Percentiles rank a stretch among this genome's conserved stretches.
Conservation (phyloP, 495 filamentous ascomycete genomes). For the Podospora australis region DNA sequence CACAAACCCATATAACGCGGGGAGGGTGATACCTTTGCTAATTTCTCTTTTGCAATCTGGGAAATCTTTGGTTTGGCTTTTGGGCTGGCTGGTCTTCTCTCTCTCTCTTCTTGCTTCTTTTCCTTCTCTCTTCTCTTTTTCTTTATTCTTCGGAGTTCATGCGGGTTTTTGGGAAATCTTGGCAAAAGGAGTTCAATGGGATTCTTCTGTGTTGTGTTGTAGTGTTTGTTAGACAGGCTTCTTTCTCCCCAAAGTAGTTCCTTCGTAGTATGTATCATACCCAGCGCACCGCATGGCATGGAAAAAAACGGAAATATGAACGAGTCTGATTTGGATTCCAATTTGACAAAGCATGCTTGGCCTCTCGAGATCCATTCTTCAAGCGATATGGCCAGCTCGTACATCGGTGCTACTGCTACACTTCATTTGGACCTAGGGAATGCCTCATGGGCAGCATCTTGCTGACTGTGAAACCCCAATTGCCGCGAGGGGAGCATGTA, state of each 20-base stretch:
- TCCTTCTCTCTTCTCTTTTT: conserved; percentile 11
- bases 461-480: too few species aligned
- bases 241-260: conserved; percentile 12
- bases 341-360: too few species aligned
- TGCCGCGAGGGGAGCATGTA: too few species aligned
- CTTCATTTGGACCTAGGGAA: too few species aligned
- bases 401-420: too few species aligned
- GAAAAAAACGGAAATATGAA: conserved; percentile 17
- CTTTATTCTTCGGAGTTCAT: conserved; percentile 9
- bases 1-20: too few species aligned
- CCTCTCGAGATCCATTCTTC: too few species aligned
- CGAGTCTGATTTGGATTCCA: not conserved
- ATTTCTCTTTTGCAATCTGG: too few species aligned
- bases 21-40: too few species aligned
- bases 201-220: conserved; percentile 4
- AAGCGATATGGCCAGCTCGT: too few species aligned
- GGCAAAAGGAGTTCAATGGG: conserved; percentile 24
- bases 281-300: conserved; percentile 15
- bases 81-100: not conserved
- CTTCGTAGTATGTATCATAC: conserved; percentile 24
- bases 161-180: conserved; percentile 11
- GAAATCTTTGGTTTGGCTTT: not conserved
- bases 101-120: conserved; percentile 2
- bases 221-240: not conserved
- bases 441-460: too few species aligned